A percentile compares a stretch with the other conserved stretches of the same genome.
phyloP scores from a whole-genome alignment of 1,139 yeast genomes.

The Saccharomycopsis hybrid region DNA sequence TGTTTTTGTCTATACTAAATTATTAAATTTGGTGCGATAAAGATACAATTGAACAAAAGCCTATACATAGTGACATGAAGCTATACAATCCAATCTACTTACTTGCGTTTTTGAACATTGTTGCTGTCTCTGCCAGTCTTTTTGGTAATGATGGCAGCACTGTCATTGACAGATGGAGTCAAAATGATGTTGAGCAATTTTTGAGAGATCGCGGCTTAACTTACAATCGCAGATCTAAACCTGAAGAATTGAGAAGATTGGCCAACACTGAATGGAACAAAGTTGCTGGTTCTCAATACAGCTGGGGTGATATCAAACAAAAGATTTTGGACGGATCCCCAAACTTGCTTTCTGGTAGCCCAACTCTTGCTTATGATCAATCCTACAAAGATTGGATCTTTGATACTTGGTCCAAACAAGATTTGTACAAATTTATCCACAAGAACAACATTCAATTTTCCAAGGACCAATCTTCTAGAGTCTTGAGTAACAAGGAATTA shows the following conservation, averaged over 20 bases:
- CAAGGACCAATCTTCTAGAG: slow-evolving; percentile 26
- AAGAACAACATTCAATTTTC: slow-evolving; percentile 31
- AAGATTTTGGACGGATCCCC: slow-evolving; percentile 4
- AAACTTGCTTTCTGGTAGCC: slow-evolving; percentile 8
- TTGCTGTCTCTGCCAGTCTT: neutral
- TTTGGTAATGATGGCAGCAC: neutral
- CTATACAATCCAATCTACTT: neutral
- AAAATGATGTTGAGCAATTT: slow-evolving; percentile 30
- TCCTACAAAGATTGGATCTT: slow-evolving; percentile 37
- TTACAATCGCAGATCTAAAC: slow-evolving; percentile 25
- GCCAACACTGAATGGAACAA: slow-evolving; percentile 33
- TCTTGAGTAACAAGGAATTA: slow-evolving; percentile 12
- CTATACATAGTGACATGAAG: no score
- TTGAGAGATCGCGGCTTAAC: slow-evolving; percentile 34
- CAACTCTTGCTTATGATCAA: neutral
- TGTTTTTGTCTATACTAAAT: no score
- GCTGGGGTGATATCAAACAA: slow-evolving; percentile 16
- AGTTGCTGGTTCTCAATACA: slow-evolving; percentile 23
- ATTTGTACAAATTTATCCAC: slow-evolving; percentile 34
- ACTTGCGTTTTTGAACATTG: neutral
- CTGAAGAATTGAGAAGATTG: slow-evolving; percentile 32
- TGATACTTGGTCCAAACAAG: slow-evolving; percentile 40
- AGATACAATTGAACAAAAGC: no score
- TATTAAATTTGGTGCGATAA: no score
- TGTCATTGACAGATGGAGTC: slow-evolving; percentile 26